Conservation (phyloP, 2,329 filamentous ascomycete genomes). For the Chrysosporium keratinophilum region DNA sequence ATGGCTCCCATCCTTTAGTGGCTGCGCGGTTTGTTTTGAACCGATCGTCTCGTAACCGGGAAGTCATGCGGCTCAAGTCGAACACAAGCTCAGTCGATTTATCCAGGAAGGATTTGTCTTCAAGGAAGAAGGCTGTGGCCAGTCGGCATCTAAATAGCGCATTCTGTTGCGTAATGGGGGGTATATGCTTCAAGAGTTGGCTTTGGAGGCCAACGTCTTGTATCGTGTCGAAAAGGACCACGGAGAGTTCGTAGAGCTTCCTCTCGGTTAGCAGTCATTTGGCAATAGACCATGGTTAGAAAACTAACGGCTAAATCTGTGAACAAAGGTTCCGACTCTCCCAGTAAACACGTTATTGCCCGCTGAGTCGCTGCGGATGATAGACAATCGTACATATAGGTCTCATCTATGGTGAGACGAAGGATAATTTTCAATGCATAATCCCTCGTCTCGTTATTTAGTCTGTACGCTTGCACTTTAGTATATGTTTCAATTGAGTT, state of each 20-base stretch:
- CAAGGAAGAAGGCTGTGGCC: slow-evolving; percentile 28
- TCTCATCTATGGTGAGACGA: slow-evolving; percentile 30
- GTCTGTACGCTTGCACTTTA: slow-evolving; percentile 20
- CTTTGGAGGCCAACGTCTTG: slow-evolving; percentile 31
- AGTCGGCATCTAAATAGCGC: slow-evolving; percentile 34
- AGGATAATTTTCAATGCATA: slow-evolving; percentile 27
- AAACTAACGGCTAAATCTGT: slow-evolving; percentile 13
- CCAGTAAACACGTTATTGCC: slow-evolving; percentile 25
- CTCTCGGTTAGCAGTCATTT: slow-evolving; percentile 12
- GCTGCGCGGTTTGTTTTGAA: slow-evolving; percentile 24
- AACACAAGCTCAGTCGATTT: slow-evolving; percentile 23
- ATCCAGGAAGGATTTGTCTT: slow-evolving; percentile 22
- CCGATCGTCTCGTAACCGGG: slow-evolving; percentile 23
- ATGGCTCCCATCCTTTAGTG: slow-evolving; percentile 14
- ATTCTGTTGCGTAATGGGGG: slow-evolving; percentile 29
- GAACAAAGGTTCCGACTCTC: not conserved
- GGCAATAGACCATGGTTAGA: not conserved
- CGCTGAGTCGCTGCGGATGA: slow-evolving; percentile 28
- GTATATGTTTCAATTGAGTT: not conserved
- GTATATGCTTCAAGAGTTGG: slow-evolving; percentile 33
- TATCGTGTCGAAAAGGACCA: slow-evolving; percentile 27
- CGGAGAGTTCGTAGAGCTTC: slow-evolving; percentile 26
- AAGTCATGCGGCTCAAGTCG: slow-evolving; percentile 25
- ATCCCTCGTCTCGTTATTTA: slow-evolving; percentile 26
- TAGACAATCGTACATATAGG: slow-evolving; percentile 23